Conservation (phyloP, 306 rosid genomes). For the Cicer yamashitae region DNA sequence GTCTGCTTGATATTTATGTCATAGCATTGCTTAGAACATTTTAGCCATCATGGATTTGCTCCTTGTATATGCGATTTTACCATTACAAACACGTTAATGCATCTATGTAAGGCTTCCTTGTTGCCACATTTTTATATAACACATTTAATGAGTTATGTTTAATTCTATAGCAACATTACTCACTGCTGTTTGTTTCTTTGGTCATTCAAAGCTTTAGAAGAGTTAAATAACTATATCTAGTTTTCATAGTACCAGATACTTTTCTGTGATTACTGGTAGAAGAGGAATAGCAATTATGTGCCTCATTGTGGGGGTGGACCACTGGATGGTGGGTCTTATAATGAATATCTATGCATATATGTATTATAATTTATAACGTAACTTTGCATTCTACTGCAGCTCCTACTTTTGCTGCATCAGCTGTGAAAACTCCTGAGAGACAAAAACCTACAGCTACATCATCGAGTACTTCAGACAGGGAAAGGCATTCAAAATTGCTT, state of each 20-base stretch:
- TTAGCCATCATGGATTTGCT: background rate
- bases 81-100: background rate
- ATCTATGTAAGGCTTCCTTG: background rate
- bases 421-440: constrained; percentile 55
- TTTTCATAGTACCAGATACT: background rate
- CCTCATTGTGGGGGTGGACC: background rate
- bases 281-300: background rate
- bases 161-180: constrained; percentile 1
- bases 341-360: constrained; percentile 21
- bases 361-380: constrained; percentile 38
- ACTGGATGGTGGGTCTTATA: constrained; percentile 21
- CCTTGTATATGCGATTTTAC: constrained; percentile 3
- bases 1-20: background rate
- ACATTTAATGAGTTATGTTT: constrained; percentile 14
- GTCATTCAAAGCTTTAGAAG: background rate
- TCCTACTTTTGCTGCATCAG: constrained; percentile 66
- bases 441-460: constrained; percentile 57
- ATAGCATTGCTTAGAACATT: background rate
- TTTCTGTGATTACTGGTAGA: background rate
- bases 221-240: constrained; percentile 30
- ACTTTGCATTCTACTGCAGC: constrained; percentile 55
- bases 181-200: constrained; percentile 18
- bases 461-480: constrained; percentile 53
- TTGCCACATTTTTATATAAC: constrained; percentile 1
- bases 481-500: constrained; percentile 66